Evolutionary conservation across 306 rosid species (phyloP).

Genomic region (Styphnolobium japonicum): DNA sequence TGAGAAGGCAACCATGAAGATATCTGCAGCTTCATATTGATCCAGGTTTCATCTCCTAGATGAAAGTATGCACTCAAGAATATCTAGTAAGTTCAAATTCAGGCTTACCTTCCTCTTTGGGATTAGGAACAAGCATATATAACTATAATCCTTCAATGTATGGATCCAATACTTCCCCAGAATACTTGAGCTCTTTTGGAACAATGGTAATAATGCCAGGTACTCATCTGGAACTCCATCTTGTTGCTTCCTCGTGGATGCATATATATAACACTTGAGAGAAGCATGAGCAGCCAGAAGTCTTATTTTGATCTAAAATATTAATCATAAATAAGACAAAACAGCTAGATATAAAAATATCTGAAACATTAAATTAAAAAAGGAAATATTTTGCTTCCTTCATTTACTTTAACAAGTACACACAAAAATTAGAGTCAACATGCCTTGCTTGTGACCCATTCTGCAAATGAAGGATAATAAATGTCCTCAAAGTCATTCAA

Average conservation of each 20-base stretch:
- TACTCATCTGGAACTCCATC: conserved; percentile 71
- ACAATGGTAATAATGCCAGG: conserved; percentile 73
- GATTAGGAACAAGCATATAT: conserved; percentile 60
- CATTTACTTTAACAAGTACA: not conserved
- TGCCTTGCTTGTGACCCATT: conserved; percentile 98
- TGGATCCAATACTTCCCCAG: conserved; percentile 90
- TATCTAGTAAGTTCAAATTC: conserved; percentile 22
- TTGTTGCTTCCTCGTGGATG: conserved; percentile 79
- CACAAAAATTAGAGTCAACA: conserved; percentile 12
- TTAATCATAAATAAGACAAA: conserved; percentile 9
- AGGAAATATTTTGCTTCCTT: not conserved
- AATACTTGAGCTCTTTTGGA: conserved; percentile 78
- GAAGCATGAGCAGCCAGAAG: conserved; percentile 99
- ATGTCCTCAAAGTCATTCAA: conserved; percentile 82
- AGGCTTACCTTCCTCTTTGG: conserved; percentile 69
- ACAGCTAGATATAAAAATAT: conserved; percentile 11
- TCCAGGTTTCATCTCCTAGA: conserved; percentile 20
- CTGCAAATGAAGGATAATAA: conserved; percentile 98
- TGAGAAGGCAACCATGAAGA: conserved; percentile 21
- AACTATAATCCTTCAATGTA: conserved; percentile 77
- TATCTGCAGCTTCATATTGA: not conserved
- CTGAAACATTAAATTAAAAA: not conserved
- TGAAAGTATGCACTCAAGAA: conserved; percentile 7
- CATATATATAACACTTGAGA: conserved; percentile 90
- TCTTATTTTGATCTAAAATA: conserved; percentile 79